A percentile compares a stretch with the other conserved stretches of the same genome.
phyloP scores from a whole-genome alignment of 495 filamentous ascomycete genomes.

The Penicillium coffeae region DNA sequence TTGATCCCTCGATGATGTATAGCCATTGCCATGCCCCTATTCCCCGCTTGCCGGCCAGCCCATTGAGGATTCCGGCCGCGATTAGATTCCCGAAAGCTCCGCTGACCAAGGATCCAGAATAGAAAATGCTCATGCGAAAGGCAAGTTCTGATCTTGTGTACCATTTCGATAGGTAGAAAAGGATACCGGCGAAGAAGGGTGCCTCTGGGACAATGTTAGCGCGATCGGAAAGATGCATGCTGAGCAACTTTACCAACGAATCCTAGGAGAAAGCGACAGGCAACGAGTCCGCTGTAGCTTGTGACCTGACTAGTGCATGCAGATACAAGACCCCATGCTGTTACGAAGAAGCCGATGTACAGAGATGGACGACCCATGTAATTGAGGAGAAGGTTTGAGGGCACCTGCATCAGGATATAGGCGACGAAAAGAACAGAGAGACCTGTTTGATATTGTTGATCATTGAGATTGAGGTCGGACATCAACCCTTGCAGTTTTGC shows the following conservation, averaged over 20 bases:
- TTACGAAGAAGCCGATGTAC: slow-evolving; percentile 44
- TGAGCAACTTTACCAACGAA: slow-evolving; percentile 24
- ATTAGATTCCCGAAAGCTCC: slow-evolving; percentile 61
- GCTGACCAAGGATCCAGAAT: slow-evolving; percentile 55
- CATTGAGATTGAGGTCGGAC: slow-evolving; percentile 33
- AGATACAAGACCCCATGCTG: slow-evolving; percentile 48
- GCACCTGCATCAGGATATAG: slow-evolving; percentile 49
- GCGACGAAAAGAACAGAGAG: slow-evolving; percentile 48
- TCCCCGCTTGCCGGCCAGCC: slow-evolving; percentile 31
- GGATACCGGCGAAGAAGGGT: slow-evolving; percentile 42
- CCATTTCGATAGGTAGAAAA: slow-evolving; percentile 54
- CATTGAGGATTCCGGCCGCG: slow-evolving; percentile 43
- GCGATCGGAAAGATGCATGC: neutral
- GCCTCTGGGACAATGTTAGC: slow-evolving; percentile 14
- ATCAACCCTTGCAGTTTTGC: slow-evolving; percentile 47
- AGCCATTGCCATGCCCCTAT: slow-evolving; percentile 45
- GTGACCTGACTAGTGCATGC: slow-evolving; percentile 44
- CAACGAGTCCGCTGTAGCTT: slow-evolving; percentile 47
- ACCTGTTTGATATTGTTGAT: slow-evolving; percentile 39
- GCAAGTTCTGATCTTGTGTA: slow-evolving; percentile 52
- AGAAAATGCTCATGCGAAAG: slow-evolving; percentile 56
- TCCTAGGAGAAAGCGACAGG: slow-evolving; percentile 45
- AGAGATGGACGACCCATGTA: slow-evolving; percentile 44
- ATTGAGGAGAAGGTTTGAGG: slow-evolving; percentile 54
- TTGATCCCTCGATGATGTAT: slow-evolving; percentile 42